Conservation (phyloP, 139 green algal genomes). For the Deuterostichococcus epilithicus region DNA sequence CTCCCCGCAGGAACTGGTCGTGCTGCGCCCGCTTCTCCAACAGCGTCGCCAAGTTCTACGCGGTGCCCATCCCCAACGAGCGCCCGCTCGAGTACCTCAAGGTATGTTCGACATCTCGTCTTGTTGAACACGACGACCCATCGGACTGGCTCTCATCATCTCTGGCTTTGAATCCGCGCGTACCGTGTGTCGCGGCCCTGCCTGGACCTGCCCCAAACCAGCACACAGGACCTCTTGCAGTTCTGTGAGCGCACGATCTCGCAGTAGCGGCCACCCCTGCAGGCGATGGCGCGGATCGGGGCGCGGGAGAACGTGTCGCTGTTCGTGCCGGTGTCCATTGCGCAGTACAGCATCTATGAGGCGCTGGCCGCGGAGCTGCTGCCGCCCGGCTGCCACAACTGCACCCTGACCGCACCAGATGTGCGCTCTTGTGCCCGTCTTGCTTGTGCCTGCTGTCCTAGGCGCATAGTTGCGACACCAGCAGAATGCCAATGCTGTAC, state of each 20-base stretch:
- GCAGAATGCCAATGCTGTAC: too few relatives aligned
- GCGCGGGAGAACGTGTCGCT: conserved; percentile 5
- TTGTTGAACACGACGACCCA: not conserved
- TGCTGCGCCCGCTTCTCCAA: conserved; percentile 9
- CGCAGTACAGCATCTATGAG: conserved; percentile 23
- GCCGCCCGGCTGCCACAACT: conserved; percentile 3
- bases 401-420: not conserved
- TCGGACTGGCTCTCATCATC: too few relatives aligned
- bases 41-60: conserved; percentile 14
- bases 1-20: conserved; percentile 3
- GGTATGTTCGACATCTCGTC: not conserved
- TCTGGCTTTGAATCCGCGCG: too few relatives aligned
- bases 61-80: conserved; percentile 7
- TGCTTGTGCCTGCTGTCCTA: too few relatives aligned
- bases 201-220: conserved; percentile 6
- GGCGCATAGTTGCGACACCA: too few relatives aligned
- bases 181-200: too few relatives aligned
- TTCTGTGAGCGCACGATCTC: not conserved
- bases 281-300: conserved; percentile 13
- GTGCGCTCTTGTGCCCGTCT: too few relatives aligned
- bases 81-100: conserved; percentile 4
- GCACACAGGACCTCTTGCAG: too few relatives aligned
- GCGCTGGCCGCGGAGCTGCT: conserved; percentile 12
- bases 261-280: not conserved
- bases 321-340: conserved; percentile 17